phyloP scores from a whole-genome alignment of 1,139 yeast genomes.

The Arxiozyma slooffiae region DNA sequence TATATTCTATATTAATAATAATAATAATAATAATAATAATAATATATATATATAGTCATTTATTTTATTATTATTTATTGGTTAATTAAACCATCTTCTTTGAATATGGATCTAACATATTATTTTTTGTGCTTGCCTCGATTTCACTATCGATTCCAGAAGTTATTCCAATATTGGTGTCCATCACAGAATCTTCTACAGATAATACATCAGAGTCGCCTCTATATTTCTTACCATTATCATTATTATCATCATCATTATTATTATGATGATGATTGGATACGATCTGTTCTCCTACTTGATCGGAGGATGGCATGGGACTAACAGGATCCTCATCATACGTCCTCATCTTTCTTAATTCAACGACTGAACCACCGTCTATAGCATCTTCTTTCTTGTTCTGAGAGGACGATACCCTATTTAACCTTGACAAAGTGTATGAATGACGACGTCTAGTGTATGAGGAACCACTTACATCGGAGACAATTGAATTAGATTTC shows the following conservation, averaged over 20 bases:
- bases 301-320: not conserved
- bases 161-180: not conserved
- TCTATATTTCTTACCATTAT: not conserved
- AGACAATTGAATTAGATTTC: constrained; percentile 1
- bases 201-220: not conserved
- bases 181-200: not conserved
- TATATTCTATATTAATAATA: too few relatives aligned
- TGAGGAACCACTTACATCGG: not conserved
- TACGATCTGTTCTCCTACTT: not conserved
- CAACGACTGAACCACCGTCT: not conserved
- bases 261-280: not conserved
- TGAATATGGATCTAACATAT: not conserved
- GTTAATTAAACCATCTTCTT: not conserved
- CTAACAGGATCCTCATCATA: not conserved
- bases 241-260: not conserved
- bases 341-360: not conserved
- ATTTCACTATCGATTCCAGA: not conserved
- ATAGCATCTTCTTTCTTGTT: not conserved
- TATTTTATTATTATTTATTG: too few relatives aligned
- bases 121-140: not conserved
- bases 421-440: not conserved
- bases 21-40: too few relatives aligned
- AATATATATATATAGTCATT: too few relatives aligned
- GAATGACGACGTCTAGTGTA: constrained; percentile 1
- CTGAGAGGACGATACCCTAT: not conserved